Base-by-base conservation (phyloP, 345 rosid species). In the Firmiana major region DNA sequence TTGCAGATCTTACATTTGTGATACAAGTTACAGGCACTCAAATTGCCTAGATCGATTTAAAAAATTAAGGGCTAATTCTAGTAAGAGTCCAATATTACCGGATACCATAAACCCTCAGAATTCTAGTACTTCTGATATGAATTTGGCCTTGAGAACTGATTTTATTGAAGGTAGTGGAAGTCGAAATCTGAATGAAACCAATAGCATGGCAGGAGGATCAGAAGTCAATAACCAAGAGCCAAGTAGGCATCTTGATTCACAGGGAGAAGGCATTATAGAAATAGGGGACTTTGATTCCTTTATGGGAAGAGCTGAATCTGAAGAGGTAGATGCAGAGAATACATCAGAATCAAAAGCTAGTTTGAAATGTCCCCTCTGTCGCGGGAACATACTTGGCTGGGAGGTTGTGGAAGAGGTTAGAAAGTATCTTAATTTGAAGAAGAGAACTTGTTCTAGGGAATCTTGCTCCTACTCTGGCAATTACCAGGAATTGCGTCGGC, bases 1-100 rank as follows among this genome's bases (percentile, higher is more conserved):
- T 74, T 94, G 98, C 86, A 88, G 90, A 84, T 85, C 97, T 75
- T 94, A 90, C 82, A 90, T 94, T 79, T 94, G 98, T 79, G 97
- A 92, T 81, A 91, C 97, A 75, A 94, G 97, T 86, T 87, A 90
- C 86, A 85, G 97, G 74, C 98, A 94, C 80, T 94, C 97, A 75
- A 94, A 94, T 74, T 94, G 98, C 86, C 87, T 94, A 46, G 98
- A 94, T 69, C 85, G 93, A 77, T 91, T 87, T 84, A 94, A 90
- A 85, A 94, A 91, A 84, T 62, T 89, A 63, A 87, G 83, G 80
- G 82, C 81, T 38, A 84, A 80, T 75, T 83, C 90, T 82, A 72
- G 82, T 5, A 85, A 74, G 76, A 82, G 80, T 73, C 73, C 88
- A 62, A 73, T 79, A 69, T 75, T 77, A 78, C 34, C 83, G 72